Evolutionary conservation across 2,329 filamentous ascomycete genomes (phyloP), one percentile per base, ranked within the genome.

Genomic region (Berkeleyomyces basicola): DNA sequence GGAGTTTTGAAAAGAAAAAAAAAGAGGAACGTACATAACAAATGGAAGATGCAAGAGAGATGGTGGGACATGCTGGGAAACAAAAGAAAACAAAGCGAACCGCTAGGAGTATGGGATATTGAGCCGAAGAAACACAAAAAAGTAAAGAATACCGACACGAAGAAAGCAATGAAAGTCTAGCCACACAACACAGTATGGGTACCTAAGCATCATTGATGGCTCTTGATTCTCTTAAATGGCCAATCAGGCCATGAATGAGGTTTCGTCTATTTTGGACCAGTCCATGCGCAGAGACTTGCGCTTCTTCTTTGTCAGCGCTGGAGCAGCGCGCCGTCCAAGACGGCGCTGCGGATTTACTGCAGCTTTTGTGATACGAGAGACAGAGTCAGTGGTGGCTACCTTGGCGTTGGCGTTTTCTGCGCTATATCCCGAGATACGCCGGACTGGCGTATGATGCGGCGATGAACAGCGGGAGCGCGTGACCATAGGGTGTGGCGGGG

Each of bases 161-260:
- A 37, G 2, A 39, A n/a, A 55, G 14, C 36, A 14, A 37, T 9
- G 51, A 40, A 42, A 33, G 49, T 55, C 33, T 42, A 7, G 3
- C 16, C 60, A 40, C 37, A 23, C 11, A 43, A n/a, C 40, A 42
- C 16, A 53, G 7, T 33, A 53, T 46, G 16, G 5, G 11, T 1
- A 3, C 10, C 1, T n/a, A 33, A 14, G 9, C 10, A 31, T 47
- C 7, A 23, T 51, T 14, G 36, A 16, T 5, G 14, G 10, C n/a
- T 40, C 58, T 43, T 59, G 23, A 36, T 33, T 31, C n/a, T 60
- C 7, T 7, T 31, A 14, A 7, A 51, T n/a, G 33, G 43, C 61
- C 11, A 36, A 37, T 62, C 57, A 63, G 10, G 55, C 44, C 11
- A 59, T 9, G n/a, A 63, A 55, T 4, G 61, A 63, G 33, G 31